phyloP scores from a whole-genome alignment of 192 early-diverging fungal species.

The Powellomyces hirtus region DNA sequence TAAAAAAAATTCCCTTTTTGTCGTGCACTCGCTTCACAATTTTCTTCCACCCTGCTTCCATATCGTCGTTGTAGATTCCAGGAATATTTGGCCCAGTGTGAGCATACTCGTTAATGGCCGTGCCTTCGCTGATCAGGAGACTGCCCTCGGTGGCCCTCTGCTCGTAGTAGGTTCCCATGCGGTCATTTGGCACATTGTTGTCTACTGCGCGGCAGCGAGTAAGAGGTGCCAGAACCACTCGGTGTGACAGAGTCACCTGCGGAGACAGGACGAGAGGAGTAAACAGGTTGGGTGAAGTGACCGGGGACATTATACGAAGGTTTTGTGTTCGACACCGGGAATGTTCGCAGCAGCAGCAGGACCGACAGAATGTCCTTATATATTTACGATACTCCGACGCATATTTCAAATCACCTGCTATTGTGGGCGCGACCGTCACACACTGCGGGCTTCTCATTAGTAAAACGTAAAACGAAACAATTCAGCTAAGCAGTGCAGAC shows the following conservation, averaged over 20 bases:
- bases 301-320: no score
- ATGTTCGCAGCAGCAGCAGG: no score
- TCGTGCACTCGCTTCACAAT: slow-evolving; percentile 51
- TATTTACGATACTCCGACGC: no score
- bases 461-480: no score
- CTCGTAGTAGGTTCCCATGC: slow-evolving; percentile 42
- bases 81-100: not conserved
- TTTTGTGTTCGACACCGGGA: no score
- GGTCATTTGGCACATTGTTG: slow-evolving; percentile 31
- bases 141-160: slow-evolving; percentile 45
- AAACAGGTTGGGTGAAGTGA: not conserved
- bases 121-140: slow-evolving; percentile 45
- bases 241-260: slow-evolving; percentile 21
- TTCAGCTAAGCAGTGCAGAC: no score
- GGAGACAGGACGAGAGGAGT: not conserved
- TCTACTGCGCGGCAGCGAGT: slow-evolving; percentile 35
- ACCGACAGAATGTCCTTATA: no score
- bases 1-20: slow-evolving; percentile 50
- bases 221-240: slow-evolving; percentile 42
- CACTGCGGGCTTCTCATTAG: no score
- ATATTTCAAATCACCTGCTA: no score
- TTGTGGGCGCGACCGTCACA: no score
- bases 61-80: slow-evolving; percentile 34
- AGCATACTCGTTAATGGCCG: slow-evolving; percentile 6
- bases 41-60: slow-evolving; percentile 47